phyloP scores from a whole-genome alignment of 768 basidiomycete species.

The Lyophyllum atratum region DNA sequence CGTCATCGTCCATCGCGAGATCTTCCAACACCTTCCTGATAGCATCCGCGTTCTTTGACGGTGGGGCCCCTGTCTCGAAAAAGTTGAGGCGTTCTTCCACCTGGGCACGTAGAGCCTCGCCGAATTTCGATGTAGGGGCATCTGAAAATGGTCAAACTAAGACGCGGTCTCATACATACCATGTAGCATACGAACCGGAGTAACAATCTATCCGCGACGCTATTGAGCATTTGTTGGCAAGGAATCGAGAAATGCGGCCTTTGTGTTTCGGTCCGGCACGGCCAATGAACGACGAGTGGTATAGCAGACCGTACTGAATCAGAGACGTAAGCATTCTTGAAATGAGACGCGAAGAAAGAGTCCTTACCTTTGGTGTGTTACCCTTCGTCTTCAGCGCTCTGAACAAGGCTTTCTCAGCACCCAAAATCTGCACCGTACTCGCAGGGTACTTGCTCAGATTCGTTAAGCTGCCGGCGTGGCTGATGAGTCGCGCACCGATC shows the following conservation, averaged over 20 bases:
- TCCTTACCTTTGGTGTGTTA: constrained; percentile 88
- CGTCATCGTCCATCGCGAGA: constrained; percentile 65
- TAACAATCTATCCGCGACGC: constrained; percentile 97
- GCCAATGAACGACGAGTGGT: constrained; percentile 96
- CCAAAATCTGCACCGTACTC: constrained; percentile 96
- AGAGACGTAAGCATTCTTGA: neutral
- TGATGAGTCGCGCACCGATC: constrained; percentile 90
- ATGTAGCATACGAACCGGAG: constrained; percentile 50
- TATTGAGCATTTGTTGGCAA: constrained; percentile 98
- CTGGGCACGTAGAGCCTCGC: constrained; percentile 90
- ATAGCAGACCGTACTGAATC: constrained; percentile 90
- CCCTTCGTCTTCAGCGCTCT: constrained; percentile 97
- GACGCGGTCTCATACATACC: neutral
- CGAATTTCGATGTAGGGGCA: constrained; percentile 88
- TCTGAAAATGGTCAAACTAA: constrained; percentile 41
- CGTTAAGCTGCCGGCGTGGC: constrained; percentile 94
- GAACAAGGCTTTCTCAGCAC: constrained; percentile 98
- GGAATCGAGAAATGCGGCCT: constrained; percentile 97
- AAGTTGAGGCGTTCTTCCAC: constrained; percentile 95
- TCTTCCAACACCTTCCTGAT: constrained; percentile 86
- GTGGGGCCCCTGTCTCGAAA: constrained; percentile 90
- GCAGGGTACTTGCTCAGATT: constrained; percentile 98
- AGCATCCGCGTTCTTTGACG: constrained; percentile 90
- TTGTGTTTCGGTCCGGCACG: constrained; percentile 94
- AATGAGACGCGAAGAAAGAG: neutral